Evolutionary conservation across 495 filamentous ascomycete genomes (phyloP), one percentile per base, ranked within the genome.

Genomic region (Friedmanniomyces simplex): DNA sequence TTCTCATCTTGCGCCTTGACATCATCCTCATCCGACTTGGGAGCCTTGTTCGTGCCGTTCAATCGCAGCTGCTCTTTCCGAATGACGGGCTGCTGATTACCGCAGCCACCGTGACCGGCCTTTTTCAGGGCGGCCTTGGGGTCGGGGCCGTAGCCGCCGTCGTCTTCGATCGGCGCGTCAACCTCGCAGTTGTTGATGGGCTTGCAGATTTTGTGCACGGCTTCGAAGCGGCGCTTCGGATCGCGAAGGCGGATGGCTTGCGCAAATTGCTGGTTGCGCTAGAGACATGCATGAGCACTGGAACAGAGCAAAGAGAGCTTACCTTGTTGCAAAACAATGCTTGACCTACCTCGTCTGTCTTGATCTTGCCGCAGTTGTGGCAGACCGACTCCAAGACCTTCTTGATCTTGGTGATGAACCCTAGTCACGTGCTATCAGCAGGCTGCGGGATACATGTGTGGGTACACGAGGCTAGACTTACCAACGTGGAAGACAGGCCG

Each of bases 351-450:
- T 85, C 85, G 79, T 96, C 89, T 68, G 87, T 82, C 72, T 93
- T 79, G 63, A 97, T 86, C 78, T 89, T 96, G 70, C 89, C 88
- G 77, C 93, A 99, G 73, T 93, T 95, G 73, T 93, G 91, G 78
- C 93, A 99, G 67, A 97, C 91, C 32, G 87, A 89, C 79, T 99
- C 93, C 62, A 99, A 77, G 57, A 99, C 76, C 76, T 96, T 97
- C 81, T 99, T 97, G 66, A 91, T 89, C 73, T 96, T 96, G 62
- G 85, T 90, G 72, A 99, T 83, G 72, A 96, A 98, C 61, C 93
- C 85, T 87, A 24, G 37, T 56, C 52, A 61, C 30, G 58, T 62
- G 50, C 49, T 28, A 24, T 55, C n/a, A 55, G 52, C 30, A 63
- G 12, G 57, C 14, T 41, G 25, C 10, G 37, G 46, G 56, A 68